A percentile compares a stretch with the other conserved stretches of the same genome.
These are phyloP conservation scores for Boletus sensibilis DNA, from an alignment of 768 basidiomycete species.

Conservation along the genomic window DNA sequence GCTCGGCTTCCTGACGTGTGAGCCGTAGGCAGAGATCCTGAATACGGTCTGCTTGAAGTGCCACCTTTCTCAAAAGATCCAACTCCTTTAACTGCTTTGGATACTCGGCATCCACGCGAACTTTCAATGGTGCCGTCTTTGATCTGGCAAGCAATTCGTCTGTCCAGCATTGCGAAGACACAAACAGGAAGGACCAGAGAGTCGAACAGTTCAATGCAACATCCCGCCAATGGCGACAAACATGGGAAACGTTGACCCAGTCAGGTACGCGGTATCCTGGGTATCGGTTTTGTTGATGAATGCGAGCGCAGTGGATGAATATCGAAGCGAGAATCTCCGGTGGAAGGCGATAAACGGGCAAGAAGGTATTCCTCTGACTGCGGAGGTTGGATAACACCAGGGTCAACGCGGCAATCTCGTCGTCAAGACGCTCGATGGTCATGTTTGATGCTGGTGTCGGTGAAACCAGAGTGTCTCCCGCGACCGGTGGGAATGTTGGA, in stretches of 20 bases:
- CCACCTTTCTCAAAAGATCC: slow-evolving; percentile 32
- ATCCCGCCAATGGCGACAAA: slow-evolving; percentile 41
- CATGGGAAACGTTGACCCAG: slow-evolving; percentile 26
- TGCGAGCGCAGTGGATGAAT: slow-evolving; percentile 16
- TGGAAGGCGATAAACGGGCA: slow-evolving; percentile 20
- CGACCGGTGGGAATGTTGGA: neutral
- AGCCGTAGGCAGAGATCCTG: slow-evolving; percentile 31
- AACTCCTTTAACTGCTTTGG: slow-evolving; percentile 23
- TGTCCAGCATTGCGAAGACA: slow-evolving; percentile 36
- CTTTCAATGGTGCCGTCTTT: slow-evolving; percentile 35
- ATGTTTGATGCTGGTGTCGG: neutral
- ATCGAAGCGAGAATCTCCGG: slow-evolving; percentile 22
- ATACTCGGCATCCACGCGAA: slow-evolving; percentile 30
- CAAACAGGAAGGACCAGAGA: slow-evolving; percentile 41
- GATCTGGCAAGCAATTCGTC: slow-evolving; percentile 47
- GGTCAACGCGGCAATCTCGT: slow-evolving; percentile 15
- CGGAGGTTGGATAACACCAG: slow-evolving; percentile 17
- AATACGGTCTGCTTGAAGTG: slow-evolving; percentile 36
- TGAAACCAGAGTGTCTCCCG: neutral
- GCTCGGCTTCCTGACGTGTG: slow-evolving; percentile 17
- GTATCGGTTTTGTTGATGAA: neutral
- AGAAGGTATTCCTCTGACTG: slow-evolving; percentile 16
- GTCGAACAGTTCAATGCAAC: slow-evolving; percentile 41
- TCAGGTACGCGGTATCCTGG: slow-evolving; percentile 5
- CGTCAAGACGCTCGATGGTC: slow-evolving; percentile 14